phyloP scores from a whole-genome alignment of 805 yeast species.

The Kuraishia ogatae region DNA sequence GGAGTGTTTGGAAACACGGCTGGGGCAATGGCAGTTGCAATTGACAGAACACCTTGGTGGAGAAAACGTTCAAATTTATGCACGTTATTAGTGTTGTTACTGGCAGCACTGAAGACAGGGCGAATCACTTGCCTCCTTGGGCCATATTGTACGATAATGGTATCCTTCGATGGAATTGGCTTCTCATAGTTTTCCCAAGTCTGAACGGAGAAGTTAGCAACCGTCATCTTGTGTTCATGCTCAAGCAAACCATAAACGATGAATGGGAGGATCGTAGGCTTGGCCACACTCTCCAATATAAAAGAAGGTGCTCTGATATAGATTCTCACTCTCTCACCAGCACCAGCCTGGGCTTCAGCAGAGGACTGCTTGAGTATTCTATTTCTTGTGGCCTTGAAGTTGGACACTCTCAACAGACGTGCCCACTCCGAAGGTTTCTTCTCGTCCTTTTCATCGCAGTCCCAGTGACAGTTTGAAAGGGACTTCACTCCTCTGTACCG shows the following conservation, averaged over 20 bases:
- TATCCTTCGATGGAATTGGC: constrained; percentile 79
- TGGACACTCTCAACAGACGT: constrained; percentile 63
- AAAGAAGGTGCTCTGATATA: constrained; percentile 48
- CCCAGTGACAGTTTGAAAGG: constrained; percentile 77
- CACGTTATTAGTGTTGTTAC: constrained; percentile 74
- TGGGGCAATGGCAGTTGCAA: constrained; percentile 88
- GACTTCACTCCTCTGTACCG: constrained; percentile 86
- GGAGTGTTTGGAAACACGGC: constrained; percentile 79
- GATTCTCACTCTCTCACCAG: constrained; percentile 61
- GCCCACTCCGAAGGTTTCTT: constrained; percentile 70
- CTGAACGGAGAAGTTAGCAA: constrained; percentile 72
- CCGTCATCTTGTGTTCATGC: constrained; percentile 82
- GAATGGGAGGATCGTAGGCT: constrained; percentile 40
- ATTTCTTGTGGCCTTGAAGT: constrained; percentile 69
- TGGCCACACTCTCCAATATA: constrained; percentile 33
- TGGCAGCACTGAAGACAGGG: constrained; percentile 77
- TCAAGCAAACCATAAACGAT: constrained; percentile 66
- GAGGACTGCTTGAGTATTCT: constrained; percentile 53
- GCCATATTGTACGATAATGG: constrained; percentile 84
- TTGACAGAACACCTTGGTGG: constrained; percentile 64
- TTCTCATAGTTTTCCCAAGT: constrained; percentile 86
- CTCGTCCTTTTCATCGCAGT: constrained; percentile 72
- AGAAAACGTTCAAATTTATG: constrained; percentile 79
- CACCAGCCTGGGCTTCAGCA: constrained; percentile 34
- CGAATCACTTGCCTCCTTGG: constrained; percentile 77